Base-by-base conservation (phyloP, 1,284 basidiomycete species). In the Schizopora paradoxa region DNA sequence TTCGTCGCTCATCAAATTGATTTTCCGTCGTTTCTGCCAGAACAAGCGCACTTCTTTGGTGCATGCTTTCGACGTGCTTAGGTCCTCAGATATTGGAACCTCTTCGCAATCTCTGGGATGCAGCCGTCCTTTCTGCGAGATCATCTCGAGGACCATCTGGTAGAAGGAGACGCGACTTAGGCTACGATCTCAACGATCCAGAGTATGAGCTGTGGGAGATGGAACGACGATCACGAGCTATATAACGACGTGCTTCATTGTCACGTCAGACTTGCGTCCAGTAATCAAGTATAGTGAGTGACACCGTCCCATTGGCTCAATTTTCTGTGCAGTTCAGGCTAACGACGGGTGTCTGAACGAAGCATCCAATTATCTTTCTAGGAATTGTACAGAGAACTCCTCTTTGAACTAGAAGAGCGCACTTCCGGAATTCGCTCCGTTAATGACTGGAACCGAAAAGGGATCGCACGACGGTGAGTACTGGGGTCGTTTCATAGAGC, bases 31-130 rank as follows among this genome's bases (percentile, higher is more conserved):
- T 31, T 14, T 31, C 8, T 14, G 28, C 28, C 14, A 31, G 28
- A 8, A 31, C 14, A 8, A 10, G 10, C 10, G 10, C 14, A 31
- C 14, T 31, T 14, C 10, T 14, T 31, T 51, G 49, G 49, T 41
- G 47, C 19, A 22, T 51, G 23, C 49, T 51, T 27, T 51, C 49
- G 10, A 42, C 49, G 7, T 51, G 49, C 16, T 36, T 51, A 23
- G 48, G 48, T 3, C 13, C 33, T 4, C 26, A 43, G 16, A 50
- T 50, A 14, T 11, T 39, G 21, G 34, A 28, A 6, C 41, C 45
- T 8, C 29, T 51, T 5, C 45, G 45, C 22, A 40, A 47, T 14
- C 16, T 51, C 13, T 51, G 45, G 45, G 45, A 41, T 14, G 29
- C 27, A 6, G 39, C 45, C 8, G 19, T 43, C 6, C 31, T 19